phyloP scores from a whole-genome alignment of 768 basidiomycete genomes.

The Chiua virens region DNA sequence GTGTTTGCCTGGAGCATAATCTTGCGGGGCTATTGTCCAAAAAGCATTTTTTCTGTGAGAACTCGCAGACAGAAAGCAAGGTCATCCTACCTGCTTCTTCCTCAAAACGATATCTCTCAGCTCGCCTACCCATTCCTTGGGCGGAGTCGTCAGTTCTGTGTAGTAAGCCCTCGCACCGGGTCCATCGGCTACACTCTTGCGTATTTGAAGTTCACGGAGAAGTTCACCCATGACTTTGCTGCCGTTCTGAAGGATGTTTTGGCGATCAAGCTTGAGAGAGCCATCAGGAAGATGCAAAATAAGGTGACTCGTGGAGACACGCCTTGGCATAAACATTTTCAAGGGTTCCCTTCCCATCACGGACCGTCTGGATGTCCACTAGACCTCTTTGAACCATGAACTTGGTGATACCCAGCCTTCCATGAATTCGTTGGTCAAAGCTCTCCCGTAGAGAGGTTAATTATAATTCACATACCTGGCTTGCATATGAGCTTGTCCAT shows the following conservation, averaged over 20 bases:
- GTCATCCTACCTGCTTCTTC: slow-evolving; percentile 67
- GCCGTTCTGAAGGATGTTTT: slow-evolving; percentile 63
- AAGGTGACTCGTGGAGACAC: slow-evolving; percentile 21
- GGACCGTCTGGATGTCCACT: slow-evolving; percentile 67
- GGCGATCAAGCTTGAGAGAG: slow-evolving; percentile 62
- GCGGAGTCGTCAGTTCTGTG: slow-evolving; percentile 73
- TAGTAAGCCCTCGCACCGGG: slow-evolving; percentile 78
- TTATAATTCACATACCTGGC: slow-evolving; percentile 55
- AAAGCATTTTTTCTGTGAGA: background rate
- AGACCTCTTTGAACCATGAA: slow-evolving; percentile 72
- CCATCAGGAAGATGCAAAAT: background rate
- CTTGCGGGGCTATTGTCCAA: slow-evolving; percentile 64
- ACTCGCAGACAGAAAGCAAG: background rate
- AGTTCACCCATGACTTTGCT: slow-evolving; percentile 69
- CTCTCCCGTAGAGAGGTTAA: background rate
- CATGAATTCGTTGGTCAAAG: background rate
- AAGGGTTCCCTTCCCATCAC: slow-evolving; percentile 53
- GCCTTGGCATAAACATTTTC: slow-evolving; percentile 72
- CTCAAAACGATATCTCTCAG: slow-evolving; percentile 74
- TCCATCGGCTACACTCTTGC: slow-evolving; percentile 84
- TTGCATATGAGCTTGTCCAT: slow-evolving; percentile 91
- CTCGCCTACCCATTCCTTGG: slow-evolving; percentile 69
- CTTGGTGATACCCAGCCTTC: slow-evolving; percentile 78
- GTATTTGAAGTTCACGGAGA: slow-evolving; percentile 77
- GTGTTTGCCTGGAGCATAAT: slow-evolving; percentile 86